phyloP scores from a whole-genome alignment of 176 grass and related monocot genomes.

The Secale cereale region DNA sequence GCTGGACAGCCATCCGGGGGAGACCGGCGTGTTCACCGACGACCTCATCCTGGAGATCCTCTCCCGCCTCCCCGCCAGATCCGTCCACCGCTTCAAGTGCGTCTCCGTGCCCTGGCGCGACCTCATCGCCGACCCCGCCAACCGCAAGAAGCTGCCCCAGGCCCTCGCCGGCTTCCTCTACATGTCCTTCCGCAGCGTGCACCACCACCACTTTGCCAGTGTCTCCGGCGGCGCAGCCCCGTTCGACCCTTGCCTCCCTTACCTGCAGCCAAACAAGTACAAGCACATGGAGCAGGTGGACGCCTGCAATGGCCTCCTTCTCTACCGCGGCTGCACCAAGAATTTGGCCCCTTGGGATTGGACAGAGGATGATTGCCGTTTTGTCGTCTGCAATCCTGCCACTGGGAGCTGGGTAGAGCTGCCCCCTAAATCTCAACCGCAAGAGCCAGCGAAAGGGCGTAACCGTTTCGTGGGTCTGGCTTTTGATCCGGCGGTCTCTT shows the following conservation, averaged over 20 bases:
- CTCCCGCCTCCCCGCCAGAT: too few species aligned
- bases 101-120: background rate
- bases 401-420: too few species aligned
- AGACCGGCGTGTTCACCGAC: too few species aligned
- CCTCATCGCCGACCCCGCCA: background rate
- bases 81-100: background rate
- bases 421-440: too few species aligned
- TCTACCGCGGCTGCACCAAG: background rate
- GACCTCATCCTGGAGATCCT: too few species aligned
- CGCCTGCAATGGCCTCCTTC: background rate
- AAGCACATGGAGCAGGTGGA: background rate
- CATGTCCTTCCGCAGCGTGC: fast-evolving
- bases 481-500: too few species aligned
- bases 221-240: background rate
- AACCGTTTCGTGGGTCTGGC: too few species aligned
- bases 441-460: too few species aligned
- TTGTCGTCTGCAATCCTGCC: background rate
- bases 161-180: background rate
- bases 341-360: background rate
- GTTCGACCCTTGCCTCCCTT: background rate
- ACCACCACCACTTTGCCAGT: background rate
- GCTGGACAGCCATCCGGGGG: too few species aligned
- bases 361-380: background rate
- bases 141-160: background rate
- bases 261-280: background rate